Conservation (phyloP, 768 basidiomycete genomes). For the Cytidiella melzeri region DNA sequence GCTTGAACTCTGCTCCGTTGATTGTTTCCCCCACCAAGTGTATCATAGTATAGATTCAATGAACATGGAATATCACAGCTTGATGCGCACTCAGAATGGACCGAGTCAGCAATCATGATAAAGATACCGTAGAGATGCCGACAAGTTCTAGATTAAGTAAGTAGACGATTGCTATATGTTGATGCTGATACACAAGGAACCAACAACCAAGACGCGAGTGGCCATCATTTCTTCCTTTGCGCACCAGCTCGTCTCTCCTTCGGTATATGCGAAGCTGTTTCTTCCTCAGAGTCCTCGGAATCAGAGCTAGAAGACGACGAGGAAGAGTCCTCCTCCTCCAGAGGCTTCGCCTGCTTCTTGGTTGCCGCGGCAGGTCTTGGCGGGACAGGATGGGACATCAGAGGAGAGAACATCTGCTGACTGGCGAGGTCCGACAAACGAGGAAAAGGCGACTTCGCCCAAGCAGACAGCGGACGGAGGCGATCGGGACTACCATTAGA, state of each 20-base stretch:
- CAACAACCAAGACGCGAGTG: no score
- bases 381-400: not conserved
- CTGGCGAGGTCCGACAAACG: slow-evolving; percentile 49
- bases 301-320: slow-evolving; percentile 35
- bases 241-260: slow-evolving; percentile 47
- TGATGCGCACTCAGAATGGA: no score
- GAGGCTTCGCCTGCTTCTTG: not conserved
- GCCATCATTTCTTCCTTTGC: slow-evolving; percentile 24
- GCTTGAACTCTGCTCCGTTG: slow-evolving; percentile 15
- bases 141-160: no score
- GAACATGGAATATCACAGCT: no score
- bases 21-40: no score
- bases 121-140: no score
- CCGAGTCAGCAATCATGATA: no score
- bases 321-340: slow-evolving; percentile 30
- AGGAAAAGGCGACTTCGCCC: slow-evolving; percentile 29
- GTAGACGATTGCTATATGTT: no score
- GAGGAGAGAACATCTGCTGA: slow-evolving; percentile 27
- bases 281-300: slow-evolving; percentile 26
- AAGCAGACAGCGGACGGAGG: slow-evolving; percentile 19
- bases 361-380: not conserved
- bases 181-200: no score
- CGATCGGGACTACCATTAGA: no score
- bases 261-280: slow-evolving; percentile 55
- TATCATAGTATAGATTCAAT: no score